Base-by-base conservation (phyloP, 2,329 filamentous ascomycete genomes). In the Colletotrichum abscissum region DNA sequence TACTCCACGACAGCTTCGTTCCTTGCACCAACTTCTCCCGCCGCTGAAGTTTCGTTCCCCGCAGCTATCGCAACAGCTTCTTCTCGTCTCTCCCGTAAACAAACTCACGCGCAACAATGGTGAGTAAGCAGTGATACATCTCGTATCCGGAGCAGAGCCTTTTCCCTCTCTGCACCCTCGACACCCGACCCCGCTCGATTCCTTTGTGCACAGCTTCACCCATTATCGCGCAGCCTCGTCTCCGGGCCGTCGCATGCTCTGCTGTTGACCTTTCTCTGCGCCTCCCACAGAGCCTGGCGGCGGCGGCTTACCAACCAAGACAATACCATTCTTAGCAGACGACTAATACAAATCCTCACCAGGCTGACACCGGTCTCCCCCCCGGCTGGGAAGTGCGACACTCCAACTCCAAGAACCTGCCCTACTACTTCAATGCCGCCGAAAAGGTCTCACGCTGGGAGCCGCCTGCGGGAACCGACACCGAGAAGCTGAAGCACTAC, bases 391-490 rank as follows among this genome's bases (percentile, higher is more conserved):
- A 98, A 86, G 95, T 99, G 81, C 95, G 97, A 83, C 95, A 97
- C 86, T 98, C 95, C 84, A 97, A 98, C 88, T 97, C 95, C 84
- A 98, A 98, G 88, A 97, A 97, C 86, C 93, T 98, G 46, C 97
- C 97, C 49, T 99, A 99, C 88, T 99, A 98, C 88, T 98, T 98
- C 92, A 97, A 98, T 85, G 87, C 93, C 58, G 86, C 85, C 77
- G 94, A 95, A 76, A 96, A 95, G 83, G 92, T 95, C 81, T 98
- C 97, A 75, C 91, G 94, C 85, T 99, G 97, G 97, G 97, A 98
- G 82, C 96, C 97, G 3, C 97, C 97, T 9, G 83, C 90, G 57
- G 94, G 92, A 76, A 97, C 95, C 78, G 94, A 99, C 85, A 94
- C 94, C 71, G 95, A 98, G 78, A 95, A 93, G 85, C 91, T 99